These are phyloP conservation scores for Maudiozyma turicensis DNA, from an alignment of 805 yeast genomes.

Conservation along the genomic window DNA sequence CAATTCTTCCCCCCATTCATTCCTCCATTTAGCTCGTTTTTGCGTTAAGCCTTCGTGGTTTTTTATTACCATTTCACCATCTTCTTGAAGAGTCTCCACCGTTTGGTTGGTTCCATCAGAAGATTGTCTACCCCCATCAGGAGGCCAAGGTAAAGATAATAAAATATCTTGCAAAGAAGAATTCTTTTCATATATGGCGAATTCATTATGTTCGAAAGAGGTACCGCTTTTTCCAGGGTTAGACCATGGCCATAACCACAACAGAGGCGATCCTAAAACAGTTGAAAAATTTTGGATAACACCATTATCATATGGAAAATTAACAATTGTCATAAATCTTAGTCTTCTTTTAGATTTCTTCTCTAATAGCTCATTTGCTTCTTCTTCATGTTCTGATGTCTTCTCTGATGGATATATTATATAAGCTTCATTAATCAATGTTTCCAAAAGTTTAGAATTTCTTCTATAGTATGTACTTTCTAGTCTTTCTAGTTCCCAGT, in stretches of 20 bases:
- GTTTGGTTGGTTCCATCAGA: slow-evolving; percentile 11
- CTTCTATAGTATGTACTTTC: slow-evolving; percentile 52
- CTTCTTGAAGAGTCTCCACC: slow-evolving; percentile 12
- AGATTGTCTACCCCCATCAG: slow-evolving; percentile 51
- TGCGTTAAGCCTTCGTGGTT: slow-evolving; percentile 29
- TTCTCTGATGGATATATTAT: slow-evolving; percentile 30
- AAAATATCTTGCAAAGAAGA: slow-evolving; percentile 40
- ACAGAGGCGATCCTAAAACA: slow-evolving; percentile 49
- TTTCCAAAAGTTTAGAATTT: slow-evolving; percentile 25
- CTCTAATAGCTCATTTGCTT: slow-evolving; percentile 9
- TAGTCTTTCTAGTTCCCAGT: slow-evolving; percentile 84
- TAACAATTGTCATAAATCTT: slow-evolving; percentile 51
- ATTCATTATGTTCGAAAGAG: slow-evolving; percentile 45
- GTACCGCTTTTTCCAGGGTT: slow-evolving; percentile 52
- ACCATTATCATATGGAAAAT: slow-evolving; percentile 77
- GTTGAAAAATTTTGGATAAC: slow-evolving; percentile 41
- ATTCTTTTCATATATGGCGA: slow-evolving; percentile 28
- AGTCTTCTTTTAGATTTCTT: slow-evolving; percentile 18
- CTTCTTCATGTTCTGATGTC: slow-evolving; percentile 8
- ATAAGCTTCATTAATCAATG: slow-evolving; percentile 38
- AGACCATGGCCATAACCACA: slow-evolving; percentile 70
- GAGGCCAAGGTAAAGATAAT: slow-evolving; percentile 82
- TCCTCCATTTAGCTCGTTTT: slow-evolving; percentile 50
- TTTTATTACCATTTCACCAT: slow-evolving; percentile 28
- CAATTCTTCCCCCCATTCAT: slow-evolving; percentile 74